Conservation (phyloP, 192 early-diverging fungal species). For the Lobosporangium transversale region DNA sequence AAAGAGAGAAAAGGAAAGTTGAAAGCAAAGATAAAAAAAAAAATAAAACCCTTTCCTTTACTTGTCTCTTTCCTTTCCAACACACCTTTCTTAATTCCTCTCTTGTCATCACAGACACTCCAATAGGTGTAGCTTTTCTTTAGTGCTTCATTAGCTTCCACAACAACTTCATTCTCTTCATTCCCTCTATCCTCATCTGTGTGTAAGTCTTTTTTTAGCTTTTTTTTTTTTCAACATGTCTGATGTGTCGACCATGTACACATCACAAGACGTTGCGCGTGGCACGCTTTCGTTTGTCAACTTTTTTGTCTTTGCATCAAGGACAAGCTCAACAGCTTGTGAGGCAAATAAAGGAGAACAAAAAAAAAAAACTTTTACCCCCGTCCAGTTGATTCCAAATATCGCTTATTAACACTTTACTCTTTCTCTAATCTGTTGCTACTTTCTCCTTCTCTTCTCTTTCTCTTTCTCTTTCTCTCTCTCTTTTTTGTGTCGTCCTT, state of each 20-base stretch:
- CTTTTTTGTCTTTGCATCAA: too few relatives aligned
- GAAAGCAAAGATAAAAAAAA: slow-evolving; percentile 7
- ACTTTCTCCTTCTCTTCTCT: not conserved
- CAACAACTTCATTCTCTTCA: too few relatives aligned
- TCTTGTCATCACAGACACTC: not conserved
- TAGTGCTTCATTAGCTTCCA: too few relatives aligned
- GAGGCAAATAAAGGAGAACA: not conserved
- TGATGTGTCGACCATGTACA: not conserved
- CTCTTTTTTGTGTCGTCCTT: not conserved
- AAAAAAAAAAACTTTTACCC: not conserved
- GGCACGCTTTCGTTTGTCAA: not conserved
- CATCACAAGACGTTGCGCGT: too few relatives aligned
- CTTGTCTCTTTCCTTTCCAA: not conserved
- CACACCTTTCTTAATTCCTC: not conserved
- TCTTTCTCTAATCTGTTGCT: not conserved
- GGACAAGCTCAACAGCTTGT: too few relatives aligned
- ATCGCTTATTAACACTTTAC: too few relatives aligned
- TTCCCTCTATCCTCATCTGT: not conserved
- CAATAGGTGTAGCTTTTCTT: too few relatives aligned
- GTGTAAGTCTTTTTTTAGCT: not conserved
- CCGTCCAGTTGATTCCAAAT: not conserved
- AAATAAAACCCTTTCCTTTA: not conserved
- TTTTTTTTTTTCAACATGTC: not conserved
- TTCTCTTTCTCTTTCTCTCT: slow-evolving; percentile 14
- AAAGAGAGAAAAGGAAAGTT: not conserved